phyloP scores from a whole-genome alignment of 352 stramenopile species.

The Pythium aristosporum region DNA sequence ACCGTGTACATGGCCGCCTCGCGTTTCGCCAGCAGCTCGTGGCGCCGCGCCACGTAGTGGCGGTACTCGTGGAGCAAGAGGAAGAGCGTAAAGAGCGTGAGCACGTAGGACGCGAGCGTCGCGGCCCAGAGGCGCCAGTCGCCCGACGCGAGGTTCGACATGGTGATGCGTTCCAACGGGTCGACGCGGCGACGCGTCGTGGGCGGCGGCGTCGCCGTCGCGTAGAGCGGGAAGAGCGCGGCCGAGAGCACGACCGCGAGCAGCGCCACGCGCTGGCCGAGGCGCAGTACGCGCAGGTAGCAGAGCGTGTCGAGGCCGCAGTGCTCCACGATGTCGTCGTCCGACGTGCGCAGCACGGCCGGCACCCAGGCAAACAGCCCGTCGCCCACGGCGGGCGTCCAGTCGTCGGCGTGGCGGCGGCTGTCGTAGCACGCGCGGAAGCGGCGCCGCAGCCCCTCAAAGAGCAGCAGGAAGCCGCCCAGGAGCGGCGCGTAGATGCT shows the following conservation, averaged over 20 bases:
- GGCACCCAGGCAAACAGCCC: slow-evolving; percentile 56
- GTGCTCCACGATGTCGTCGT: slow-evolving; percentile 65
- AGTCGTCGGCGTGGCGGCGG: slow-evolving; percentile 35
- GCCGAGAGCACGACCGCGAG: slow-evolving; percentile 53
- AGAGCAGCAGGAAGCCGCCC: slow-evolving; percentile 46
- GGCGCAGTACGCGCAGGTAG: slow-evolving; percentile 65
- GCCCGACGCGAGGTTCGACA: slow-evolving; percentile 64
- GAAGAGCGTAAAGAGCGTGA: slow-evolving; percentile 55
- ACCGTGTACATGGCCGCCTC: slow-evolving; percentile 73
- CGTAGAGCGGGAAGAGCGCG: slow-evolving; percentile 70
- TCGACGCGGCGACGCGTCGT: slow-evolving; percentile 36
- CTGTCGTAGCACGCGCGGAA: slow-evolving; percentile 60
- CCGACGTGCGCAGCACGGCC: slow-evolving; percentile 38
- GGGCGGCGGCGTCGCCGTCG: slow-evolving; percentile 35
- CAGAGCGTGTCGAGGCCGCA: slow-evolving; percentile 78
- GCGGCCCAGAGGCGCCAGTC: slow-evolving; percentile 66
- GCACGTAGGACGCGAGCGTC: slow-evolving; percentile 48
- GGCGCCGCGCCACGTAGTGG: slow-evolving; percentile 55
- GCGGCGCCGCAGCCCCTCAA: slow-evolving; percentile 53
- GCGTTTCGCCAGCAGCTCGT: slow-evolving; percentile 51
- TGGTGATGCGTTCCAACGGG: slow-evolving; percentile 60
- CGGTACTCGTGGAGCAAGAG: slow-evolving; percentile 64
- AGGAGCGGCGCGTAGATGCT: slow-evolving; percentile 68
- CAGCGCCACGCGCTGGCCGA: slow-evolving; percentile 70
- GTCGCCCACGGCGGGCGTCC: slow-evolving; percentile 15